These are phyloP conservation scores for Dipteronia sinensis DNA, from an alignment of 345 rosid species.

Conservation along the genomic window DNA sequence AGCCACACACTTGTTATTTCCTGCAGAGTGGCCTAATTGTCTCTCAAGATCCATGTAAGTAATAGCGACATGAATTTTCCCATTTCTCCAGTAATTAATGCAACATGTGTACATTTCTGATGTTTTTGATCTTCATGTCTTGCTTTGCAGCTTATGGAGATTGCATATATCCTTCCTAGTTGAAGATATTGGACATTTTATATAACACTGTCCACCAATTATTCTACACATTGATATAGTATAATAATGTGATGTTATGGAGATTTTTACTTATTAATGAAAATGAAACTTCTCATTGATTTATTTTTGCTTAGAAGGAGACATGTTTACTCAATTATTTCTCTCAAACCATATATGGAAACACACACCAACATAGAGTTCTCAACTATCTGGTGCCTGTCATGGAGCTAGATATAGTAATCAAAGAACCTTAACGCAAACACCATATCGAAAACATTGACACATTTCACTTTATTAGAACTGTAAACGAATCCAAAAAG, in stretches of 20 bases:
- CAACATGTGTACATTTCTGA: neutral
- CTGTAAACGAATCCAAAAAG: neutral
- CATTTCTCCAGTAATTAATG: too few relatives aligned
- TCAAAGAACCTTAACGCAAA: neutral
- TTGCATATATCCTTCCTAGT: neutral
- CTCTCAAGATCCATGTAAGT: slow-evolving; percentile 13
- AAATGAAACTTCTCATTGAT: neutral
- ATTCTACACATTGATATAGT: neutral
- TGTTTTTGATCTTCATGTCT: neutral
- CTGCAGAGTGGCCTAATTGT: slow-evolving; percentile 20
- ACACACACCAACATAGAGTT: too few relatives aligned
- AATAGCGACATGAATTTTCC: too few relatives aligned
- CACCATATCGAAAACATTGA: neutral
- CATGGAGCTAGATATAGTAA: neutral
- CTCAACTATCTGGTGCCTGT: neutral
- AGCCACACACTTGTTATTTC: slow-evolving; percentile 39
- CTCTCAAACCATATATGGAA: too few relatives aligned
- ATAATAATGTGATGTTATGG: neutral
- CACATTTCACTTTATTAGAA: neutral
- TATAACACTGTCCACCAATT: too few relatives aligned
- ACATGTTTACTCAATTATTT: neutral
- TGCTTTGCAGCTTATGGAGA: slow-evolving; percentile 10
- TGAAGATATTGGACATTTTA: neutral
- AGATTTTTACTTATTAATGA: neutral
- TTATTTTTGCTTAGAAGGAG: neutral